Conservation (phyloP, 2,329 filamentous ascomycete genomes). For the Fusarium buxicola region DNA sequence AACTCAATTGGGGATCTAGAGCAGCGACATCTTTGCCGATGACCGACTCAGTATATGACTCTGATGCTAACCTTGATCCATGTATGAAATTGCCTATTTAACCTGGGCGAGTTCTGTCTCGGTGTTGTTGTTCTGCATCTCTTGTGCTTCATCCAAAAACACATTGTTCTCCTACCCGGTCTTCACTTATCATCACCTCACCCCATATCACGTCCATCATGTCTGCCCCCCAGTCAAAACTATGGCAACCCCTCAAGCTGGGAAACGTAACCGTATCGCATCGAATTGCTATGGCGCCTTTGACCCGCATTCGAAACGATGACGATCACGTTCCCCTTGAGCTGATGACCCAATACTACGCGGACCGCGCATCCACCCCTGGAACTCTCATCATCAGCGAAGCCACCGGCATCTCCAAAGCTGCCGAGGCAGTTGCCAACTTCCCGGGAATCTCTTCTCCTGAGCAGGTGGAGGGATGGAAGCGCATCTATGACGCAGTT, state of each 20-base stretch:
- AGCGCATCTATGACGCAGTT: conserved; percentile 68
- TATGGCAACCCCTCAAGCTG: conserved; percentile 54
- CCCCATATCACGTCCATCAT: conserved; percentile 15
- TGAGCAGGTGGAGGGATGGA: conserved; percentile 71
- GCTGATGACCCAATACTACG: conserved; percentile 56
- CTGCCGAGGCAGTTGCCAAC: conserved; percentile 46
- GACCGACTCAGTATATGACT: no score
- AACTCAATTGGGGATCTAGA: no score
- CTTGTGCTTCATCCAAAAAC: no score
- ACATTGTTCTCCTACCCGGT: neutral
- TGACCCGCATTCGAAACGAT: conserved; percentile 64
- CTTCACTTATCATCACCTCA: neutral
- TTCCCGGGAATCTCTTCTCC: conserved; percentile 69
- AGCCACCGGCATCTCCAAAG: conserved; percentile 57
- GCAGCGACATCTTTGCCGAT: no score
- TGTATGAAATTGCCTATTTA: no score
- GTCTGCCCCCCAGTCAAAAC: conserved; percentile 27
- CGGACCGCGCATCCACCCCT: conserved; percentile 56
- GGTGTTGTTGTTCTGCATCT: no score
- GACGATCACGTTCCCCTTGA: conserved; percentile 49
- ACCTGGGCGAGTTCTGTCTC: no score
- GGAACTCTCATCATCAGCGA: conserved; percentile 60
- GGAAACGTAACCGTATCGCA: conserved; percentile 55
- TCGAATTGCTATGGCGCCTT: conserved; percentile 65
- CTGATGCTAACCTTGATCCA: no score